Evolutionary conservation across 2,329 filamentous ascomycete genomes (phyloP).

Genomic region (Tolypocladium tropicale): DNA sequence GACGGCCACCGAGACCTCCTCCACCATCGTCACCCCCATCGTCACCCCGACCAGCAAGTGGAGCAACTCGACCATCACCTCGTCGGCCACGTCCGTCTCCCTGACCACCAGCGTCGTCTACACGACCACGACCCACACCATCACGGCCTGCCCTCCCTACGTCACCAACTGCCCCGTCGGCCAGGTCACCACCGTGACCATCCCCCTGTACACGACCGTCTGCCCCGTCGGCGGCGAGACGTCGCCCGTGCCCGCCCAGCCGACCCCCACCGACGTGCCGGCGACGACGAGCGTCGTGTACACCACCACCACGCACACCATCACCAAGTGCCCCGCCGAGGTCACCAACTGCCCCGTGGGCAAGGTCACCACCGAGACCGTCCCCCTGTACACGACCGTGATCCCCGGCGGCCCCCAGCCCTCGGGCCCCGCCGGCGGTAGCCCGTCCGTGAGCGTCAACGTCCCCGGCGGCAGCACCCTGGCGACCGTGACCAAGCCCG

Average conservation of each 20-base stretch:
- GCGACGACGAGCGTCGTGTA: constrained; percentile 32
- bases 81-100: neutral
- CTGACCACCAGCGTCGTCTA: constrained; percentile 27
- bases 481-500: constrained; percentile 10
- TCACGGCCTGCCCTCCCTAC: constrained; percentile 42
- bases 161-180: constrained; percentile 29
- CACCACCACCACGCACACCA: constrained; percentile 40
- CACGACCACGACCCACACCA: constrained; percentile 35
- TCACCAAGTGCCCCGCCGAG: constrained; percentile 42
- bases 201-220: constrained; percentile 34
- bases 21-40: neutral
- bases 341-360: constrained; percentile 37
- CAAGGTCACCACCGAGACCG: constrained; percentile 20
- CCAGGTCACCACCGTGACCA: too few species aligned
- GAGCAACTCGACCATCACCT: constrained; percentile 8
- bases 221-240: constrained; percentile 23
- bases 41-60: neutral
- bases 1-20: neutral
- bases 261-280: constrained; percentile 2
- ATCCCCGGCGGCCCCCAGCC: too few species aligned
- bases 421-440: neutral
- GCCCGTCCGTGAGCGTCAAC: neutral
- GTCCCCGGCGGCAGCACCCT: constrained; percentile 4
- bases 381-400: constrained; percentile 25
- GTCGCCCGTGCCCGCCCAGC: constrained; percentile 6